Percentiles rank a stretch among this genome's conserved stretches.
phyloP scores from a whole-genome alignment of 2,329 filamentous ascomycete genomes.

The Berkeleyomyces rouxiae region DNA sequence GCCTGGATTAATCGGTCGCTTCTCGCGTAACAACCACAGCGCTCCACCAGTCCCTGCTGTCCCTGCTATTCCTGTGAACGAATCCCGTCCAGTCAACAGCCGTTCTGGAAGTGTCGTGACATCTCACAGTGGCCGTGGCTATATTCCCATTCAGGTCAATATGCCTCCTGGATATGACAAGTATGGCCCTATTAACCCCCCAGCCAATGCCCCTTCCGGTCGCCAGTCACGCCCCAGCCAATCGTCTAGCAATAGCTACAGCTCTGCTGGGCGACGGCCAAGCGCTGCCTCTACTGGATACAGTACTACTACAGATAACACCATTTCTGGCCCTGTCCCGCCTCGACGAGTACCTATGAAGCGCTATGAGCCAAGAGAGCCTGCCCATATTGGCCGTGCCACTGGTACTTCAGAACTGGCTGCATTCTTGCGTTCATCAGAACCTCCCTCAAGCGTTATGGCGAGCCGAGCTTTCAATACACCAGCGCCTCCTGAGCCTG shows the following conservation, averaged over 20 bases:
- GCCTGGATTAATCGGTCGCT: conserved; percentile 43
- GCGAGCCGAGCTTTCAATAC: not conserved
- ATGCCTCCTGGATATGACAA: conserved; percentile 30
- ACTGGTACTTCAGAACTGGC: conserved; percentile 54
- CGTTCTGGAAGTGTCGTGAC: conserved; percentile 17
- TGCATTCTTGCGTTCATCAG: conserved; percentile 54
- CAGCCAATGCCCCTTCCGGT: conserved; percentile 14
- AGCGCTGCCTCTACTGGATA: conserved; percentile 2
- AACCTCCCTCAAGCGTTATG: conserved; percentile 30
- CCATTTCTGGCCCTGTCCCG: conserved; percentile 20
- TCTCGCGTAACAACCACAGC: conserved; percentile 26
- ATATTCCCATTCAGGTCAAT: conserved; percentile 37
- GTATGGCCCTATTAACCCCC: conserved; percentile 21
- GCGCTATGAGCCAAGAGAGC: conserved; percentile 40
- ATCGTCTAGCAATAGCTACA: not conserved
- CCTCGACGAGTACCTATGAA: conserved; percentile 30
- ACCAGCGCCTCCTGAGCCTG: not conserved
- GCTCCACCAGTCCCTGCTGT: conserved; percentile 17
- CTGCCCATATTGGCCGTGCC: conserved; percentile 25
- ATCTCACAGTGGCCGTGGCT: conserved; percentile 23
- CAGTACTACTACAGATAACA: conserved; percentile 15
- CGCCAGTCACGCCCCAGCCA: conserved; percentile 9
- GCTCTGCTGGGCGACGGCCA: not conserved
- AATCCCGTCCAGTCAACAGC: conserved; percentile 25
- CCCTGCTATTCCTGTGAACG: conserved; percentile 16